Evolutionary conservation across 176 grass and related monocot genomes (phyloP).

Genomic region (Tillandsia fasciculata): DNA sequence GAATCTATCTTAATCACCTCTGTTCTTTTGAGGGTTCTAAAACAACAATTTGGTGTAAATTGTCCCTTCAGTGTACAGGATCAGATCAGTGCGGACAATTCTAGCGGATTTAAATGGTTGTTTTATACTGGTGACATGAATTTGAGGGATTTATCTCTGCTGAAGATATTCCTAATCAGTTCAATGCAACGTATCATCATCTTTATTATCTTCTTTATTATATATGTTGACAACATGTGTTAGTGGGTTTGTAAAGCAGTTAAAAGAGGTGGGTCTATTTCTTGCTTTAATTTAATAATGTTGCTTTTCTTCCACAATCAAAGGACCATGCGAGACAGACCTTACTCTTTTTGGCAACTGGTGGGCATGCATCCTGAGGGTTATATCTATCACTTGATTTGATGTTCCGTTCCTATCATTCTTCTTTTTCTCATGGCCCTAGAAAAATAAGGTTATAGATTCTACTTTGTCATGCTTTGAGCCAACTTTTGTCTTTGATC

Average conservation of each 20-base stretch:
- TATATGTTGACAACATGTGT: too few species aligned
- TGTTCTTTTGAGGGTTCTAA: neutral
- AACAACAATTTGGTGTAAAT: neutral
- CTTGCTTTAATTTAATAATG: neutral
- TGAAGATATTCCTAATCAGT: too few species aligned
- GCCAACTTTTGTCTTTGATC: neutral
- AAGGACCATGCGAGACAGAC: neutral
- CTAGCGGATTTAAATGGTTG: neutral
- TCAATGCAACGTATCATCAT: too few species aligned
- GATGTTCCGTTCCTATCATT: neutral
- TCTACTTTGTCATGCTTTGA: constrained; percentile 1
- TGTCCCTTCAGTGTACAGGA: neutral
- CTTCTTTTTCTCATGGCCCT: neutral
- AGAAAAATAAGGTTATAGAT: neutral
- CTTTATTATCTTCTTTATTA: too few species aligned
- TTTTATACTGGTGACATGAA: neutral
- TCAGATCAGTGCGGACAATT: neutral
- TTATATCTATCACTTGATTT: neutral
- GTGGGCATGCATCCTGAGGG: neutral
- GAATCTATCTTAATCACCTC: neutral
- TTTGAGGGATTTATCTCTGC: neutral
- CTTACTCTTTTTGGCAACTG: neutral
- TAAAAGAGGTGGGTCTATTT: constrained; percentile 3
- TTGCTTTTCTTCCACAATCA: neutral
- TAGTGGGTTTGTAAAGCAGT: neutral